phyloP scores from a whole-genome alignment of 805 yeast genomes.

The Starmerella scarabaei region DNA sequence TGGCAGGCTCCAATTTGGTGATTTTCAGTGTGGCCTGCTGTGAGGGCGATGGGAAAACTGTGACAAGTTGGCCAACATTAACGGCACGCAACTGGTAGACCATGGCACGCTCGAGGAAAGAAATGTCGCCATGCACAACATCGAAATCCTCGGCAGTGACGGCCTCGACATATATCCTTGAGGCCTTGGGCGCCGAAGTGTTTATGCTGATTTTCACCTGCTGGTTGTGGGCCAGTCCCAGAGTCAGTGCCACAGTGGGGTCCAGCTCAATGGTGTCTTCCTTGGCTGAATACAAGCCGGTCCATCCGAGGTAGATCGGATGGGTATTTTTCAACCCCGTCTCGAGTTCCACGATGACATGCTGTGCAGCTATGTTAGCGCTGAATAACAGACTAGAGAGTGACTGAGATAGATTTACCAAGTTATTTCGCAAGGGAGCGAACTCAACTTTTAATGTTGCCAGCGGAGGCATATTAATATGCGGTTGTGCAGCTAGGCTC shows the following conservation, averaged over 20 bases:
- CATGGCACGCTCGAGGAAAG: conserved; percentile 56
- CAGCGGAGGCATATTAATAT: too few relatives aligned
- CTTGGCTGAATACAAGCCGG: conserved; percentile 38
- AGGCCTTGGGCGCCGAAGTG: conserved; percentile 39
- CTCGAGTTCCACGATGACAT: conserved; percentile 40
- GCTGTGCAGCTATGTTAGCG: conserved; percentile 43
- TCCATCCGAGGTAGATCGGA: conserved; percentile 47
- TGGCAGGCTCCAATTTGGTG: conserved; percentile 31
- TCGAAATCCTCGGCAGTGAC: conserved; percentile 77
- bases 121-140: conserved; percentile 69
- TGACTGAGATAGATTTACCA: conserved; percentile 43
- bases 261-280: conserved; percentile 44
- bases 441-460: conserved; percentile 27
- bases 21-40: conserved; percentile 47
- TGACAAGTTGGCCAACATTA: conserved; percentile 41
- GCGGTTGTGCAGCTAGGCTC: too few relatives aligned
- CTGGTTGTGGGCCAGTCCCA: conserved; percentile 36
- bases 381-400: conserved; percentile 35
- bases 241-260: conserved; percentile 45
- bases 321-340: conserved; percentile 17
- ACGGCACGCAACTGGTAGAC: conserved; percentile 74
- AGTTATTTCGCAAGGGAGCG: conserved; percentile 34
- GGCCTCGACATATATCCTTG: conserved; percentile 66
- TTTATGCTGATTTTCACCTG: conserved; percentile 35
- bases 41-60: conserved; percentile 58